These are phyloP conservation scores for Penicillium longicatenatum DNA, from an alignment of 495 filamentous ascomycete species.

Conservation along the genomic window DNA sequence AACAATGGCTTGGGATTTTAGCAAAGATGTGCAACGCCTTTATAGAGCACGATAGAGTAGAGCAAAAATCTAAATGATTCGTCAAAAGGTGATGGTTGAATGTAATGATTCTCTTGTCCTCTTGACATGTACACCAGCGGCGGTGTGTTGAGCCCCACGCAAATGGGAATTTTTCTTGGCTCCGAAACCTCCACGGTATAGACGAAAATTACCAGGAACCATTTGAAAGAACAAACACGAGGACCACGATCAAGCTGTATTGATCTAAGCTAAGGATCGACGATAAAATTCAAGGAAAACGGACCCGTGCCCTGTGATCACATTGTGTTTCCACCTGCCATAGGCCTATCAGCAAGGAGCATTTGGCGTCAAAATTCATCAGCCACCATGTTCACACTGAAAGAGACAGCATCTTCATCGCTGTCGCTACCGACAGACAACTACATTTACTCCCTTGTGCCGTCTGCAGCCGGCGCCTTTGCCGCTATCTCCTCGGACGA, in stretches of 20 bases:
- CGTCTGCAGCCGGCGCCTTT: slow-evolving; percentile 35
- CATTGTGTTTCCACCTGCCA: neutral
- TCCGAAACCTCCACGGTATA: slow-evolving; percentile 17
- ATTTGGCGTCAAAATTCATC: neutral
- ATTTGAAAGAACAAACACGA: neutral
- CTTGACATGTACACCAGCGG: too few species aligned
- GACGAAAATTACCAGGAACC: slow-evolving; percentile 1
- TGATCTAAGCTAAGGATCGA: too few species aligned
- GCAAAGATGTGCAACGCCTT: too few species aligned
- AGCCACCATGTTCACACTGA: slow-evolving; percentile 42
- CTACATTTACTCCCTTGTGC: slow-evolving; percentile 54
- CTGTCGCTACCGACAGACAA: slow-evolving; percentile 47
- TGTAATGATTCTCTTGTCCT: too few species aligned
- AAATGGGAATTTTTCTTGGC: slow-evolving; percentile 18
- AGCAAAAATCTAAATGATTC: too few species aligned
- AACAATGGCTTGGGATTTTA: too few species aligned
- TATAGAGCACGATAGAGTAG: too few species aligned
- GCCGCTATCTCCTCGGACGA: slow-evolving; percentile 60
- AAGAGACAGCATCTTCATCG: slow-evolving; percentile 40
- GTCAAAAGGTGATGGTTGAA: too few species aligned
- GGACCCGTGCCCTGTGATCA: too few species aligned
- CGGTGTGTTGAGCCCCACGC: slow-evolving; percentile 14
- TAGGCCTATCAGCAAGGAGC: neutral
- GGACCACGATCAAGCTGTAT: neutral
- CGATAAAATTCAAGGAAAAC: too few species aligned